Evolutionary conservation across 345 rosid genomes (phyloP), one percentile per base, ranked within the genome.

Genomic region (Anacardium occidentale): DNA sequence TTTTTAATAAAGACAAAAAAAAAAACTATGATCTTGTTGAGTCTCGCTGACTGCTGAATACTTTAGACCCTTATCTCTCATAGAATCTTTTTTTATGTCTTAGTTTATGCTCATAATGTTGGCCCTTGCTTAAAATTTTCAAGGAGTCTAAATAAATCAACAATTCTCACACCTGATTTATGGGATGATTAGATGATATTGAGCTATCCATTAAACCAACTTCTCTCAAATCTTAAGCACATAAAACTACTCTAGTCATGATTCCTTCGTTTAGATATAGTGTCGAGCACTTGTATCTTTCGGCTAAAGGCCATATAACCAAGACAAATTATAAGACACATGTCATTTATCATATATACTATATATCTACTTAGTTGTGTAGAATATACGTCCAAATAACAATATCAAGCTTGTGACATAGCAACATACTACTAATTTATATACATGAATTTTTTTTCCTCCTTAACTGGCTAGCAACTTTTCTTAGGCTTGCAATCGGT

Each of bases 401-500:
- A 7, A 47, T 69, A 9, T 51, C 59, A 62, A 37, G 24, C 64
- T 22, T 34, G 14, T 32, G 60, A 17, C 45, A 5, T 51, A 32
- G 64, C 55, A 58, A 26, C 70, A 68, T 22, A 55, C 62, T 55
- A 22, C 14, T 40, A 24, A 56, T 34, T n/a, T 24, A 69, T 21
- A 22, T 24, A 69, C 34, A 18, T 21, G 20, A 3, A 50, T 7
- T 48, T 22, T 75, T 52, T 7, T 48, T 22, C 72, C 44, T 47
- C 7, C 62, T 53, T 52, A 48, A 40, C 21, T 20, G n/a, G 24
- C 62, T 53, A 81, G 15, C 76, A 77, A 8, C 3, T 29, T 51
- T 53, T 76, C 22, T 50, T 47, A 3, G 83, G 83, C 53, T 47
- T 67, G 63, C 70, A 72, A 53, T 82, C 77, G 50, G 67, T 72